Evolutionary conservation across 352 stramenopile genomes (phyloP), one percentile per base, ranked within the genome.

Genomic region (Globisporangium mamillatum): DNA sequence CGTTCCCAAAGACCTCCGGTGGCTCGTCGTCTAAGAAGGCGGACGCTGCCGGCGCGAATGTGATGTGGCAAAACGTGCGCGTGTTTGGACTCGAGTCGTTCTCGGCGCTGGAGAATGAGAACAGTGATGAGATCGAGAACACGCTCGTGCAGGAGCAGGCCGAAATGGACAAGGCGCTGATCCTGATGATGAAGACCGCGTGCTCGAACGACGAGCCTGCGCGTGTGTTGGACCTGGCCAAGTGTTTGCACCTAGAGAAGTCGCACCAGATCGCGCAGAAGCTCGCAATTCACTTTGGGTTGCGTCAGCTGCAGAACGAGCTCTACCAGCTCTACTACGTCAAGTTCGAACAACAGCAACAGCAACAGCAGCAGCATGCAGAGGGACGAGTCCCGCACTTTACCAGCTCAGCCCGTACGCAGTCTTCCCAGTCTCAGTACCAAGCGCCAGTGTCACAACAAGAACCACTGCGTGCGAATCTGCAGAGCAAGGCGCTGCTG

Each of bases 251-350:
- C 65, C 64, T 95, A 1, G 84, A 94, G 50, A 95, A 95, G 62
- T 93, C 83, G 0, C 84, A 93, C 41, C 78, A 90, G 66, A 95
- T 95, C 60, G 88, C 86, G 18, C 84, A 93, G 70, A 93, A 94
- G 61, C 74, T 95, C 18, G 86, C 86, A 2, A 85, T 86, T 46
- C 86, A 95, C 62, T 95, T 92, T 71, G 86, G 80, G 0, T 71
- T 94, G 41, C 84, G 86, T 0, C 78, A 92, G 53, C 58, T 95
- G 36, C 81, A 90, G 63, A 87, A 75, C 4, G 82, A 92, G 67
- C 74, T 95, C 20, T 88, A 93, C 36, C 77, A 88, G 38, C 64
- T 95, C 12, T 92, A 93, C 69, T 81, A 75, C 36, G 63, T 80
- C n/a, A 78, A 78, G 36, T 91, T 91, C 41, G 80, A 91, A 54